phyloP scores from a whole-genome alignment of 148 eudicot species.

The Salicornia ramosissima region DNA sequence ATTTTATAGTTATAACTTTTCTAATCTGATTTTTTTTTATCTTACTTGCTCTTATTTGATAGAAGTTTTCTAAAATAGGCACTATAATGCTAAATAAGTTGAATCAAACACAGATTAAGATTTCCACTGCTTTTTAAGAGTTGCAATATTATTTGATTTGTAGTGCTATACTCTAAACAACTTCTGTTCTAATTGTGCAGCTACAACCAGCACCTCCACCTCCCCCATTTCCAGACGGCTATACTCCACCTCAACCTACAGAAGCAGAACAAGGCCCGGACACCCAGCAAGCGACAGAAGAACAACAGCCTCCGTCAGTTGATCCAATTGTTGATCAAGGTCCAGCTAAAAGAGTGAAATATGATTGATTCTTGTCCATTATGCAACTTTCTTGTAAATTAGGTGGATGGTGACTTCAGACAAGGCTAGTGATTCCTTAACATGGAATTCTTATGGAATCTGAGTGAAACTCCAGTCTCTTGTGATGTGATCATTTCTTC shows the following conservation, averaged over 20 bases:
- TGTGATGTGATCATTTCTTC: background rate
- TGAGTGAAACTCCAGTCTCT: background rate
- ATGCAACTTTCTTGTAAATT: background rate
- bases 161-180: background rate
- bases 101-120: no score
- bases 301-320: conserved; percentile 47
- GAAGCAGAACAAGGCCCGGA: conserved; percentile 60
- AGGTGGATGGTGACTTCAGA: background rate
- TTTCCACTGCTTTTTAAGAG: no score
- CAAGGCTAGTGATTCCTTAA: background rate
- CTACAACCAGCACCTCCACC: conserved; percentile 83
- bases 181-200: conserved; percentile 35
- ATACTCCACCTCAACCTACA: conserved; percentile 52
- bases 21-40: no score
- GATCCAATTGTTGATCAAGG: conserved; percentile 98
- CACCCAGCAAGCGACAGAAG: conserved; percentile 47
- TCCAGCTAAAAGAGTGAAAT: conserved; percentile 79
- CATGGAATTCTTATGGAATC: background rate
- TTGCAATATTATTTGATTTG: background rate
- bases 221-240: conserved; percentile 91
- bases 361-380: conserved; percentile 24
- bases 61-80: no score
- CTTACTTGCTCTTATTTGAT: no score
- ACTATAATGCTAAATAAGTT: no score
- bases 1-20: no score